Conservation (phyloP, 1,284 basidiomycete genomes). For the Inonotus obliquus region DNA sequence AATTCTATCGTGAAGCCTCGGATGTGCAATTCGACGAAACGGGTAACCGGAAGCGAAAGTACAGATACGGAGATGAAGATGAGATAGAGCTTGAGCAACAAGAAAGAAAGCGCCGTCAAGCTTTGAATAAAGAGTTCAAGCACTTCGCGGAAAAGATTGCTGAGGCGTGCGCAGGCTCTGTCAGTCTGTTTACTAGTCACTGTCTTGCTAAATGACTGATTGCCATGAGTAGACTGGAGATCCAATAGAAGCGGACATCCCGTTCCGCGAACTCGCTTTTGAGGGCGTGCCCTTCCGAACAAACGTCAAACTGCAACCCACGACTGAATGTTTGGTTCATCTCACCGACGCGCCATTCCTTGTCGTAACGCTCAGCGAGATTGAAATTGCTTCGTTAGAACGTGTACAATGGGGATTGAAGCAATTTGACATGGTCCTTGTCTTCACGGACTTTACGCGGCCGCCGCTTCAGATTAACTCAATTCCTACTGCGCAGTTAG, state of each 20-base stretch:
- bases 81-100: conserved; percentile 99
- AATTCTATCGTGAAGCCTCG: conserved; percentile 97
- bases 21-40: conserved; percentile 99
- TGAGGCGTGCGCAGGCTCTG: conserved; percentile 74
- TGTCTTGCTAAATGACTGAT: neutral
- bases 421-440: conserved; percentile 96
- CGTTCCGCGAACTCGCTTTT: conserved; percentile 96
- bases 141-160: conserved; percentile 91
- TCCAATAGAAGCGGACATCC: conserved; percentile 90
- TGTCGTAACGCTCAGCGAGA: conserved; percentile 90
- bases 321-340: conserved; percentile 95
- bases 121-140: conserved; percentile 95
- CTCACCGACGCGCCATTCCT: conserved; percentile 95
- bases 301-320: conserved; percentile 92
- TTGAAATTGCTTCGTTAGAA: conserved; percentile 96
- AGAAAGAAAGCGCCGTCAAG: conserved; percentile 84
- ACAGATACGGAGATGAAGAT: conserved; percentile 97
- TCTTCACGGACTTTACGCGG: conserved; percentile 96
- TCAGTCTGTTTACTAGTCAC: conserved; percentile 31
- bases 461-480: conserved; percentile 92
- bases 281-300: conserved; percentile 96
- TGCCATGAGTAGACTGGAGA: conserved; percentile 58
- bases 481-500: conserved; percentile 85
- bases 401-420: conserved; percentile 96
- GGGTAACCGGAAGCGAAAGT: conserved; percentile 96